Evolutionary conservation across 2,329 filamentous ascomycete genomes (phyloP).

Genomic region (Aspergillus glaucus): DNA sequence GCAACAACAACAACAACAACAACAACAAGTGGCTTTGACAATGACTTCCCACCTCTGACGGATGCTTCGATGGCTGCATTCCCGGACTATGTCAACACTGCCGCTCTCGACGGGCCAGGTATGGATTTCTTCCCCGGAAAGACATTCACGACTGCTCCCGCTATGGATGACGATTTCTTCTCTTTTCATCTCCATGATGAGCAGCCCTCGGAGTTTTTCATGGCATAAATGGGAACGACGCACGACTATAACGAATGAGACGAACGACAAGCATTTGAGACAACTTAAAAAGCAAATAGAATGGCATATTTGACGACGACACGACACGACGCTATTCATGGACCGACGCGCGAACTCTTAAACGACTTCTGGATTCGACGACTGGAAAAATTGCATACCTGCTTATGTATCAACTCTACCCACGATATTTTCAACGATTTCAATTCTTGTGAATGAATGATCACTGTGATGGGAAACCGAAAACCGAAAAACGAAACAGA

Average conservation of each 20-base stretch:
- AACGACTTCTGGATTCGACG: slow-evolving; percentile 15
- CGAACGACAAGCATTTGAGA: not conserved
- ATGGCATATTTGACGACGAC: not conserved
- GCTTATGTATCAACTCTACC: too few species aligned
- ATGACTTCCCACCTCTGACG: slow-evolving; percentile 26
- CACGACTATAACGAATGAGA: not conserved
- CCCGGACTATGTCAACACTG: slow-evolving; percentile 28
- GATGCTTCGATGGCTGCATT: slow-evolving; percentile 26
- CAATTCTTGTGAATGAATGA: too few species aligned
- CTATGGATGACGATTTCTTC: slow-evolving; percentile 30
- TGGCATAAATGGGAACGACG: slow-evolving; percentile 6
- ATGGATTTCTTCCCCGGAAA: slow-evolving; percentile 29
- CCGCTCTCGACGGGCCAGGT: slow-evolving; percentile 26
- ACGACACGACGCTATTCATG: slow-evolving; percentile 9
- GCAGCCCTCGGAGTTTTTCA: slow-evolving; percentile 19
- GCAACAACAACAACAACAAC: slow-evolving; percentile 15
- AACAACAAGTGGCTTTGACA: slow-evolving; percentile 21
- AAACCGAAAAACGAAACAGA: too few species aligned
- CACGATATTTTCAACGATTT: too few species aligned
- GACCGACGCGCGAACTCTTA: not conserved
- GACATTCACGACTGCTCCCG: slow-evolving; percentile 17
- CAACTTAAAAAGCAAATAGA: not conserved
- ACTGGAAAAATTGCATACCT: slow-evolving; percentile 10
- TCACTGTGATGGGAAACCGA: too few species aligned
- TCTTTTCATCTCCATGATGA: slow-evolving; percentile 34